A percentile compares a stretch with the other conserved stretches of the same genome.
These are phyloP conservation scores for Pleurotus pulmonarius DNA, from an alignment of 768 basidiomycete genomes.

Conservation along the genomic window DNA sequence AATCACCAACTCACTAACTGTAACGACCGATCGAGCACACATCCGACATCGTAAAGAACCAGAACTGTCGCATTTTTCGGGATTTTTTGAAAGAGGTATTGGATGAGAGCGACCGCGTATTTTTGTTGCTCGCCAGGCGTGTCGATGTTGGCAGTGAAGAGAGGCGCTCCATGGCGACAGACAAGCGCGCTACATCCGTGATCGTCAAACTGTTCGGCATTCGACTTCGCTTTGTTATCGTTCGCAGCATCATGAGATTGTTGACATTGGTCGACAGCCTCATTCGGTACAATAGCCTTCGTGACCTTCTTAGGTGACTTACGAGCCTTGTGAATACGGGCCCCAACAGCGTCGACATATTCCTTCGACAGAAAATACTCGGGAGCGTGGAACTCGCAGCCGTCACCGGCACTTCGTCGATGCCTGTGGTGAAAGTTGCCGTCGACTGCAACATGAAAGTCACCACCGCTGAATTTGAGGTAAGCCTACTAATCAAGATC, in stretches of 20 bases:
- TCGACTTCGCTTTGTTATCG: slow-evolving; percentile 17
- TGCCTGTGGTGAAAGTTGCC: slow-evolving; percentile 24
- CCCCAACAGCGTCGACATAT: slow-evolving; percentile 17
- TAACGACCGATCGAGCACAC: slow-evolving; percentile 17
- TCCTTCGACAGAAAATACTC: slow-evolving; percentile 19
- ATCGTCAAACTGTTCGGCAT: slow-evolving; percentile 15
- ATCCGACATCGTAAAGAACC: slow-evolving; percentile 25
- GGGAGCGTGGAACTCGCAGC: slow-evolving; percentile 17
- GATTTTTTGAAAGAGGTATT: slow-evolving; percentile 22
- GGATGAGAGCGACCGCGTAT: slow-evolving; percentile 23
- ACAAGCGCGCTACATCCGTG: slow-evolving; percentile 26
- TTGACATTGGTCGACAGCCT: slow-evolving; percentile 22
- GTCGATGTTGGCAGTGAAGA: slow-evolving; percentile 30
- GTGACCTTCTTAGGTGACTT: slow-evolving; percentile 8
- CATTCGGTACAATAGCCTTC: slow-evolving; percentile 14
- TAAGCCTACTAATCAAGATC: not conserved
- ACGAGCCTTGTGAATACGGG: slow-evolving; percentile 9
- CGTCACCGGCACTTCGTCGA: slow-evolving; percentile 15
- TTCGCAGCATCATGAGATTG: slow-evolving; percentile 21
- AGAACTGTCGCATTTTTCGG: slow-evolving; percentile 15
- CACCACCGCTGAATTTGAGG: slow-evolving; percentile 12
- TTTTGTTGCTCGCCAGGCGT: slow-evolving; percentile 26
- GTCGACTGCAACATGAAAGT: slow-evolving; percentile 33
- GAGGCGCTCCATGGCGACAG: slow-evolving; percentile 26
- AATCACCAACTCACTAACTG: slow-evolving; percentile 12